These are phyloP conservation scores for Nicotiana obtusifolia DNA, from an alignment of 257 asterid species.

Conservation along the genomic window DNA sequence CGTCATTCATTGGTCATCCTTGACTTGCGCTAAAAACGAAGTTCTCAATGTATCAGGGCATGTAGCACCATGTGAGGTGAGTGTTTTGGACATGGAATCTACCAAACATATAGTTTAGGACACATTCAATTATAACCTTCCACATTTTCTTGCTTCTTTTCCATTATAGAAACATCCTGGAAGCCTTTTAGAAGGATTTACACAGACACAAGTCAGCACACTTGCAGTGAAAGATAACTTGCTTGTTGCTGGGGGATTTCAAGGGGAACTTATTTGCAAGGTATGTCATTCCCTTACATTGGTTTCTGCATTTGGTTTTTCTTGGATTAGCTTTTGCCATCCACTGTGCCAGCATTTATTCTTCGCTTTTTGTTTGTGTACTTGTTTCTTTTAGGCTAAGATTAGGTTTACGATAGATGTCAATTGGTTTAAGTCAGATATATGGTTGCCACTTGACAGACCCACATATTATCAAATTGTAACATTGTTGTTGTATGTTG, in stretches of 20 bases:
- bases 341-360: neutral
- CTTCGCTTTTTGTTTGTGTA: neutral
- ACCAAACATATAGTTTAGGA: neutral
- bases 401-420: neutral
- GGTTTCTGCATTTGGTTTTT: neutral
- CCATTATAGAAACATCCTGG: slow-evolving; percentile 84
- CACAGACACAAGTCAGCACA: slow-evolving; percentile 90
- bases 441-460: neutral
- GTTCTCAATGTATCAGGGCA: slow-evolving; percentile 86
- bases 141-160: neutral
- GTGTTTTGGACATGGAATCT: slow-evolving; percentile 14
- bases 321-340: neutral
- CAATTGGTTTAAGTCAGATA: neutral
- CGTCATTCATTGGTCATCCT: slow-evolving; percentile 82
- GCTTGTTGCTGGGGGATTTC: slow-evolving; percentile 96
- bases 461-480: neutral
- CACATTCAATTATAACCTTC: neutral
- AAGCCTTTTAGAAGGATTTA: slow-evolving; percentile 83
- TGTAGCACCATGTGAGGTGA: slow-evolving; percentile 80
- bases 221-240: slow-evolving; percentile 81
- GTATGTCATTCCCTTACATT: slow-evolving; percentile 16
- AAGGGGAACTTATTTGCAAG: slow-evolving; percentile 94
- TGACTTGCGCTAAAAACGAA: slow-evolving; percentile 58
- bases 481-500: neutral
- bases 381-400: neutral